Conservation (phyloP, 2,329 filamentous ascomycete species). For the Hymenoscyphus occultus region DNA sequence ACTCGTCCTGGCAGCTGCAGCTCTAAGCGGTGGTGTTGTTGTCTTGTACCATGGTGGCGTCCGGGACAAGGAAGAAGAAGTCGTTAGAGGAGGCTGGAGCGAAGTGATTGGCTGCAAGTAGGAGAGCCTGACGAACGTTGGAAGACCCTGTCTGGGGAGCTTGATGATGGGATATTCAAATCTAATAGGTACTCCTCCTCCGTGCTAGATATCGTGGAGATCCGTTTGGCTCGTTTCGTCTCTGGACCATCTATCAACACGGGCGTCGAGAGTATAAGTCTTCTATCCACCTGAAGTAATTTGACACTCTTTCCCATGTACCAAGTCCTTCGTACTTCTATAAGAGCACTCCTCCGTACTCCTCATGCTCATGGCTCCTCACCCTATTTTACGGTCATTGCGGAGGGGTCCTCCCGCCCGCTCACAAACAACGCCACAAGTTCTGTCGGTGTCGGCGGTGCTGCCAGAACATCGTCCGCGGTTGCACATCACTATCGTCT, state of each 20-base stretch:
- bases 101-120: constrained; percentile 8
- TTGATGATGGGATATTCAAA: not conserved
- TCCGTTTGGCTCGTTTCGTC: not conserved
- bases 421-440: not conserved
- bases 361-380: not conserved
- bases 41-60: constrained; percentile 9
- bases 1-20: constrained; percentile 5
- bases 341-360: not conserved
- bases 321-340: not conserved
- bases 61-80: constrained; percentile 8
- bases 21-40: not conserved
- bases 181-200: not conserved
- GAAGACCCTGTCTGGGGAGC: not conserved
- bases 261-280: not conserved
- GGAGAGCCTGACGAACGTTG: not conserved
- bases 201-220: not conserved
- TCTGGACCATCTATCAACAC: not conserved
- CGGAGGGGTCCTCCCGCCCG: constrained; percentile 4
- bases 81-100: not conserved
- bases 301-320: not conserved
- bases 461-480: constrained; percentile 4
- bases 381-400: not conserved
- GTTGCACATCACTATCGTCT: not conserved
- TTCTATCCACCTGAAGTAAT: not conserved
- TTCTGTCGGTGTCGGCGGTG: constrained; percentile 7